Percentiles rank a stretch among this genome's conserved stretches.
phyloP scores from a whole-genome alignment of 1,139 yeast genomes.

The Kodamaea arcana region DNA sequence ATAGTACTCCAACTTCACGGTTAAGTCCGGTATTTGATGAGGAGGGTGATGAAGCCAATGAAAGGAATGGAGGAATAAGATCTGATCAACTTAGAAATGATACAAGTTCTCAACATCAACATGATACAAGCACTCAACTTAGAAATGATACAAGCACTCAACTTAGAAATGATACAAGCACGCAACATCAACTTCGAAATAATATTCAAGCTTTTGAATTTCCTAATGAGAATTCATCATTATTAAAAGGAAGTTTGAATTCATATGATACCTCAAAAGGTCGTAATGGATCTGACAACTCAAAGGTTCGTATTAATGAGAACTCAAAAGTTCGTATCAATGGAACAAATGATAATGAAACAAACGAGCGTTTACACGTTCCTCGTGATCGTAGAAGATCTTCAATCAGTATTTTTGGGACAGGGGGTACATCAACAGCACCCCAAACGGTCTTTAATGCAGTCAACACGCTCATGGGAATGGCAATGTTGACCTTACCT shows the following conservation, averaged over 20 bases:
- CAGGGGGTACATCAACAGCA: slow-evolving; percentile 47
- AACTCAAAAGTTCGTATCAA: slow-evolving; percentile 1
- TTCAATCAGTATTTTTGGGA: neutral
- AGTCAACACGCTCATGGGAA: slow-evolving; percentile 79
- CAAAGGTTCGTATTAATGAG: too few species aligned
- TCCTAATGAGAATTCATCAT: slow-evolving; percentile 2
- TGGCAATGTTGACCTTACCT: slow-evolving; percentile 82
- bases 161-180: too few species aligned
- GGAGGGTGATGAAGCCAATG: neutral
- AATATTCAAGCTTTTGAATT: slow-evolving; percentile 10
- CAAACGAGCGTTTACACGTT: too few species aligned
- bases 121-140: too few species aligned
- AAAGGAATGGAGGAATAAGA: neutral
- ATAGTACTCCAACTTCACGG: slow-evolving; percentile 20
- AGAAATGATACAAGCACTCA: too few species aligned
- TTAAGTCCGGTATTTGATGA: slow-evolving; percentile 6
- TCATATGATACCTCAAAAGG: neutral
- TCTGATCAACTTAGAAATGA: too few species aligned
- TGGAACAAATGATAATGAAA: too few species aligned
- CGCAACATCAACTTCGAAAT: neutral
- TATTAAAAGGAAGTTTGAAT: slow-evolving; percentile 11
- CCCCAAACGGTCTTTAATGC: slow-evolving; percentile 88
- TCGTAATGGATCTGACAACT: too few species aligned
- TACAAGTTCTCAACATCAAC: too few species aligned
- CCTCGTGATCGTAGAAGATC: neutral